A percentile compares a stretch with the other conserved stretches of the same genome.
phyloP scores from a whole-genome alignment of 2,329 filamentous ascomycete species.

The Fusarium annulatum region DNA sequence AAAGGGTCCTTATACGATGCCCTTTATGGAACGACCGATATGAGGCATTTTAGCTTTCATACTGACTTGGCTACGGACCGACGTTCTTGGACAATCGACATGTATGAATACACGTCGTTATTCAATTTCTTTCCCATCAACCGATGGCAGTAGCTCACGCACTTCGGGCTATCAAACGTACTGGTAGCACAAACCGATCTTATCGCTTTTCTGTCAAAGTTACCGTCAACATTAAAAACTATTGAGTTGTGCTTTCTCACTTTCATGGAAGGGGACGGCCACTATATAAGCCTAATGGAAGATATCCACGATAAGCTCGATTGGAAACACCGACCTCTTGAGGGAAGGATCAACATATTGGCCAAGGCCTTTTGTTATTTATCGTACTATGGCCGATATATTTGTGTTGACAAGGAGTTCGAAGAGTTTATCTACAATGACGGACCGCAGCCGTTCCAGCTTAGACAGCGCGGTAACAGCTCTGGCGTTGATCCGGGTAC shows the following conservation, averaged over 20 bases:
- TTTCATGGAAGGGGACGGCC: neutral
- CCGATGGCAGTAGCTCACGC: neutral
- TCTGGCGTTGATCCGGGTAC: neutral
- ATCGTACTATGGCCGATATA: neutral
- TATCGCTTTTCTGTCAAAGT: neutral
- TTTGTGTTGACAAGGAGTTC: neutral
- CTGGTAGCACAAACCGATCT: neutral
- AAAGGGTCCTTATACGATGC: fast-evolving
- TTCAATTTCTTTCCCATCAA: neutral
- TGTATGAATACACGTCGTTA: neutral
- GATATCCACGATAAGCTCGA: neutral
- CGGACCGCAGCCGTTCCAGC: neutral
- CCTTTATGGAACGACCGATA: neutral
- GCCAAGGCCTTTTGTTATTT: neutral
- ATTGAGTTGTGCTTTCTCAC: neutral
- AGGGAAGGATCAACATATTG: neutral
- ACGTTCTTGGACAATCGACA: fast-evolving
- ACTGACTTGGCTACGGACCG: neutral
- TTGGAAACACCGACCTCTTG: neutral
- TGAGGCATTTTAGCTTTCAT: neutral
- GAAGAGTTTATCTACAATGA: neutral
- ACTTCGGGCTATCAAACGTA: neutral
- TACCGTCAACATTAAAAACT: fast-evolving
- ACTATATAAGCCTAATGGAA: neutral
- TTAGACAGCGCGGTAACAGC: neutral